Conservation (phyloP, 345 rosid genomes). For the Draba incana region DNA sequence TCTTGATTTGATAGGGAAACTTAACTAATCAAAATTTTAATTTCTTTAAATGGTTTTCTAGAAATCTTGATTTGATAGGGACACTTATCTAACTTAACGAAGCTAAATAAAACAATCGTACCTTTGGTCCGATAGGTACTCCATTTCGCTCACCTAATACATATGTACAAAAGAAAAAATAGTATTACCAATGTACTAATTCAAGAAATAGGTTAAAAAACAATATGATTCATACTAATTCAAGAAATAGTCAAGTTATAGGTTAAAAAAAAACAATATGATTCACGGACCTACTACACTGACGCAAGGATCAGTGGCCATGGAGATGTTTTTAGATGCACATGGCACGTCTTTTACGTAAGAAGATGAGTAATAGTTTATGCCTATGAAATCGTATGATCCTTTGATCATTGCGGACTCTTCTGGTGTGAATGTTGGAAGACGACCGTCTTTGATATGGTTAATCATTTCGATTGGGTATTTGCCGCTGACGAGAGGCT, state of each 20-base stretch:
- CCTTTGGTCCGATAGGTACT: constrained; percentile 52
- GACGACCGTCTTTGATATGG: constrained; percentile 45
- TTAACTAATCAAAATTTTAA: too few relatives aligned
- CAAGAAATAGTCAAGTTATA: too few relatives aligned
- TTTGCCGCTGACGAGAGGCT: constrained; percentile 47
- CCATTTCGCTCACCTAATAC: constrained; percentile 48
- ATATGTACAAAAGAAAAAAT: not conserved
- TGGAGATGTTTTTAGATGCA: constrained; percentile 38
- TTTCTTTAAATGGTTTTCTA: too few relatives aligned
- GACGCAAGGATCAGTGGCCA: constrained; percentile 47
- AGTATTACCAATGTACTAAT: too few relatives aligned
- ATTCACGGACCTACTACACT: constrained; percentile 29
- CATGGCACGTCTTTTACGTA: constrained; percentile 40
- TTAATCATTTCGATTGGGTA: constrained; percentile 48
- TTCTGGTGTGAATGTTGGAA: constrained; percentile 47
- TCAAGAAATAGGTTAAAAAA: too few relatives aligned
- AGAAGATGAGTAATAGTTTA: constrained; percentile 52
- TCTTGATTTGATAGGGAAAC: too few relatives aligned
- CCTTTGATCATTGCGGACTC: constrained; percentile 44
- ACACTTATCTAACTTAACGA: not conserved
- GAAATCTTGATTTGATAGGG: constrained; percentile 18
- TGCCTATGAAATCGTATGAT: constrained; percentile 54
- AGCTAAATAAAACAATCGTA: constrained; percentile 17
- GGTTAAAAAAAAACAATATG: not conserved
- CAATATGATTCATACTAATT: not conserved